Conservation (phyloP, 805 yeast species). For the Ogataea salicorniae region DNA sequence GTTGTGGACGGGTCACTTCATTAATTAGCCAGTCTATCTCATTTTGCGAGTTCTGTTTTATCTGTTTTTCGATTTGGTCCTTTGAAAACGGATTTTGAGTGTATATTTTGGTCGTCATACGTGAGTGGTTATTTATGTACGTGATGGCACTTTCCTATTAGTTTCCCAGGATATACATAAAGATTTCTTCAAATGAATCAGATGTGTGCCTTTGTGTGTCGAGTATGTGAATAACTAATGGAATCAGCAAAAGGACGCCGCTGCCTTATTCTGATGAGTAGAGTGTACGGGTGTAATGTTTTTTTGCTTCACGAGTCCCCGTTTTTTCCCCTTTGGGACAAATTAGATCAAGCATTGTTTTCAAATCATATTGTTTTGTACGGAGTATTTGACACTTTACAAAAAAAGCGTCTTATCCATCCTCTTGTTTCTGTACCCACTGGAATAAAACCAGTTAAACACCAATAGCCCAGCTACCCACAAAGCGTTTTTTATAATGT, state of each 20-base stretch:
- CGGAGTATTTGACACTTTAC: not conserved
- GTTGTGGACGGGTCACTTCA: constrained; percentile 41
- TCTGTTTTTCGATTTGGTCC: constrained; percentile 3
- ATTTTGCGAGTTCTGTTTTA: constrained; percentile 9
- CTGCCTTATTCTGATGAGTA: too few species aligned
- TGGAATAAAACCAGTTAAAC: too few species aligned
- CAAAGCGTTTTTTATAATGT: not conserved
- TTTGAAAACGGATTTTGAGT: constrained; percentile 1
- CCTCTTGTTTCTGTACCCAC: not conserved
- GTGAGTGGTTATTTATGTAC: not conserved
- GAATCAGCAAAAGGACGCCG: too few species aligned
- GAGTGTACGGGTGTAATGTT: not conserved
- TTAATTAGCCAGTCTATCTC: constrained; percentile 45
- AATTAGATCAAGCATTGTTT: not conserved
- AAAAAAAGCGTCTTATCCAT: not conserved
- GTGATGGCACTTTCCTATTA: too few species aligned
- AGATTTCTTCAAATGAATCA: too few species aligned
- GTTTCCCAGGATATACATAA: too few species aligned
- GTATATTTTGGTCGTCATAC: constrained; percentile 25
- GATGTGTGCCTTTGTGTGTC: too few species aligned
- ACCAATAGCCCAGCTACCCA: too few species aligned
- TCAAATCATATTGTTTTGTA: not conserved
- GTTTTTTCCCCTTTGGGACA: not conserved
- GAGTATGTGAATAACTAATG: too few species aligned
- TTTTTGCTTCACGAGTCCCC: too few species aligned